These are phyloP conservation scores for Aspergillus phoenicis DNA, from an alignment of 2,329 filamentous ascomycete genomes.

Conservation along the genomic window DNA sequence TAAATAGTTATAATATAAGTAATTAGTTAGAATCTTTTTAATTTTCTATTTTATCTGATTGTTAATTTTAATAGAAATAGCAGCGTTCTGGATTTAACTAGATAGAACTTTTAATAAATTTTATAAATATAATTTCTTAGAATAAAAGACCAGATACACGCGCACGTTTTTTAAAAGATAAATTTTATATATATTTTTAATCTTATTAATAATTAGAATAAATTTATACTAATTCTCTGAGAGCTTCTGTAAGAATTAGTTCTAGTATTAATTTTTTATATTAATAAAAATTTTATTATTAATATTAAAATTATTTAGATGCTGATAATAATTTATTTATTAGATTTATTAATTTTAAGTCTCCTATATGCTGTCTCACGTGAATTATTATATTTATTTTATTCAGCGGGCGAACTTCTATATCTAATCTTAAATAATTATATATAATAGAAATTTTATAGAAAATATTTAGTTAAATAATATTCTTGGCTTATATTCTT, in stretches of 20 bases:
- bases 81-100: background rate
- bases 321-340: background rate
- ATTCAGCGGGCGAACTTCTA: no score
- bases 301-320: background rate
- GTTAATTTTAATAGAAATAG: background rate
- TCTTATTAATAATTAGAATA: no score
- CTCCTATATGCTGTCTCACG: background rate
- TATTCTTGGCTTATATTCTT: background rate
- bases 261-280: no score
- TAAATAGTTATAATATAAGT: background rate
- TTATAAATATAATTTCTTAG: background rate
- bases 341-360: background rate
- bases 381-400: conserved; percentile 1
- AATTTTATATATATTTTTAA: no score
- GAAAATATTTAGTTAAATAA: no score
- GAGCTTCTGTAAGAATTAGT: no score
- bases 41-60: background rate
- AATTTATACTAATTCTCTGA: no score
- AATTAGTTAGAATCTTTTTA: conserved; percentile 1
- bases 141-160: no score
- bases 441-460: background rate
- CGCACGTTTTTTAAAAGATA: no score
- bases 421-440: background rate
- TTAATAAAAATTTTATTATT: no score
- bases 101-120: background rate